Percentiles rank a stretch among this genome's conserved stretches.
These are phyloP conservation scores for Plasmopara muralis DNA, from an alignment of 352 stramenopile species.

Conservation along the genomic window DNA sequence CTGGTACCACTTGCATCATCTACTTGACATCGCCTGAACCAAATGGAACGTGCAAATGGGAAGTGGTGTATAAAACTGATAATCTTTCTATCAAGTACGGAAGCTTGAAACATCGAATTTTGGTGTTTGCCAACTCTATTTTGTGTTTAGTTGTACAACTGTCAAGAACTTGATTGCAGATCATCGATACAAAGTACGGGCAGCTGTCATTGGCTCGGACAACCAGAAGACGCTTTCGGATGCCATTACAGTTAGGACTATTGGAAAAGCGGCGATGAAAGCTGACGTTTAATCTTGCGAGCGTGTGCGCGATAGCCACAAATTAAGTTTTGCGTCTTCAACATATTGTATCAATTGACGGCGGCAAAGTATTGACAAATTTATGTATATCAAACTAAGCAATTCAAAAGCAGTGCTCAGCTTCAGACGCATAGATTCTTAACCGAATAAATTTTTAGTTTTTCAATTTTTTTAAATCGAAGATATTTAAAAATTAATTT, in stretches of 20 bases:
- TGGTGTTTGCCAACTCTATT: neutral
- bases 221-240: constrained; percentile 15
- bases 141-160: constrained; percentile 9
- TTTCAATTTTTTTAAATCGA: too few species aligned
- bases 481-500: too few species aligned
- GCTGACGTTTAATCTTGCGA: too few species aligned
- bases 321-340: too few species aligned
- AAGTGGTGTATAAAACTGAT: constrained; percentile 13
- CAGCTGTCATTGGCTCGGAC: constrained; percentile 8
- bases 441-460: too few species aligned
- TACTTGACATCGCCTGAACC: constrained; percentile 18
- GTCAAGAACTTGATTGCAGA: constrained; percentile 13
- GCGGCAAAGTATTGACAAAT: too few species aligned
- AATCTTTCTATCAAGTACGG: constrained; percentile 14
- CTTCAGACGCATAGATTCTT: too few species aligned
- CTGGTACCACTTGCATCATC: constrained; percentile 14
- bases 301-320: too few species aligned
- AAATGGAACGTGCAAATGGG: constrained; percentile 18
- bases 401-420: too few species aligned
- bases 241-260: constrained; percentile 11
- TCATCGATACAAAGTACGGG: constrained; percentile 22
- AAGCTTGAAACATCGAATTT: neutral
- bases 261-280: constrained; percentile 1
- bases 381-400: too few species aligned
- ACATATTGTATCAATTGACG: too few species aligned